A percentile compares a stretch with the other conserved stretches of the same genome.
These are phyloP conservation scores for Cladosporium colombiae DNA, from an alignment of 2,329 filamentous ascomycete species.

Conservation along the genomic window DNA sequence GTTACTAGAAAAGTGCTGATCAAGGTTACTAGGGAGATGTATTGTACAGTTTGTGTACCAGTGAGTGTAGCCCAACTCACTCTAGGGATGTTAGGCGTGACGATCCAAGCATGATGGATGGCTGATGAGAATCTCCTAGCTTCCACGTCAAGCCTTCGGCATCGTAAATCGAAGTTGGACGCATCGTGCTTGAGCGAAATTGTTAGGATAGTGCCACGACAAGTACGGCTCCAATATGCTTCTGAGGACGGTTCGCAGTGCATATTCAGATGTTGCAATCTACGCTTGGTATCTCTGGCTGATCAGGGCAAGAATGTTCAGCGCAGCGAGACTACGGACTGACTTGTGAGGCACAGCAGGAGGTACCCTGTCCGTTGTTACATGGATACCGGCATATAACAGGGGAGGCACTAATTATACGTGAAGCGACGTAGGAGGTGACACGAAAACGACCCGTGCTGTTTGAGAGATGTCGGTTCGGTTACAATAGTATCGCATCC, in stretches of 20 bases:
- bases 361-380: neutral
- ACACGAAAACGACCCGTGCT: neutral
- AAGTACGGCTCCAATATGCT: neutral
- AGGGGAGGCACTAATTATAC: neutral
- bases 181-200: neutral
- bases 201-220: neutral
- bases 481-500: neutral
- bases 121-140: no score
- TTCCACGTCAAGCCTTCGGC: neutral
- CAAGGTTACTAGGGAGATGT: no score
- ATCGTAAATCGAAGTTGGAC: neutral
- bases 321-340: no score
- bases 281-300: neutral
- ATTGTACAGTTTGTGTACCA: no score
- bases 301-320: no score
- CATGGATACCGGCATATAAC: neutral
- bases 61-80: no score
- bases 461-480: neutral
- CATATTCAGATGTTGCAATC: neutral
- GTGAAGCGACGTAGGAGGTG: neutral
- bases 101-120: no score
- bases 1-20: no score
- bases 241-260: neutral
- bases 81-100: no score
- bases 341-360: neutral